Base-by-base conservation (phyloP, 2,329 filamentous ascomycete species). In the Nothomitra cinnamomea region DNA sequence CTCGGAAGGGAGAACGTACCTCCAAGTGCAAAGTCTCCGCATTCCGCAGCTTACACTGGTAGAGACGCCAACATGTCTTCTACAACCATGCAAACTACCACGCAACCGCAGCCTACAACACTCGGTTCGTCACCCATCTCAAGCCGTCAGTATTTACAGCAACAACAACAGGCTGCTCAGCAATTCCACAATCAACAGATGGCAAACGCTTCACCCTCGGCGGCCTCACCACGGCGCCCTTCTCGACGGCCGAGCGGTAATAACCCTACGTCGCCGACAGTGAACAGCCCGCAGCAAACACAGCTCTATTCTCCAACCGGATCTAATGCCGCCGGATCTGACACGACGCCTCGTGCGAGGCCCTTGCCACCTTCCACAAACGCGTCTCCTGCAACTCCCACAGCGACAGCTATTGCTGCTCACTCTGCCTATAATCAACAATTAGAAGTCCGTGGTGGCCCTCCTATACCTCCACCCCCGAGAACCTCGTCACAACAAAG, bases 401-500 rank as follows among this genome's bases (percentile, higher is more conserved):
- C 45, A 35, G 24, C 24, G 12, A 35, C 45, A 24, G 45, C 25
- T 12, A 13, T 35, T 32, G 24, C 24, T 49, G 15, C 45, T 49
- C 25, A 49, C 24, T n/a, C 19, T 35, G 24, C 24, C 24, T 49
- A 49, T 24, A 49, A 17, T 17, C n/a, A 15, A 1, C 45, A 35
- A 17, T 17, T 49, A 49, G 45, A 49, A 35, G 24, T 49, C 13
- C 45, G 45, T 49, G 45, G 45, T 55, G 67, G 67, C 28, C 79
- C 84, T 53, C 83, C 85, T 22, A 75, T 86, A 60, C 82, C 84
- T 54, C 88, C 71, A 49, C 60, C 85, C 49, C 85, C 86, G 36
- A 79, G 88, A 62, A 89, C 85, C 6, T 94, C 88, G 13, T 92
- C 87, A 43, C 83, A 80, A 58, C 78, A 80, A 58, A 70, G 65